Evolutionary conservation across 2,329 filamentous ascomycete genomes (phyloP), one percentile per base, ranked within the genome.

Genomic region (Penicillium sp.): DNA sequence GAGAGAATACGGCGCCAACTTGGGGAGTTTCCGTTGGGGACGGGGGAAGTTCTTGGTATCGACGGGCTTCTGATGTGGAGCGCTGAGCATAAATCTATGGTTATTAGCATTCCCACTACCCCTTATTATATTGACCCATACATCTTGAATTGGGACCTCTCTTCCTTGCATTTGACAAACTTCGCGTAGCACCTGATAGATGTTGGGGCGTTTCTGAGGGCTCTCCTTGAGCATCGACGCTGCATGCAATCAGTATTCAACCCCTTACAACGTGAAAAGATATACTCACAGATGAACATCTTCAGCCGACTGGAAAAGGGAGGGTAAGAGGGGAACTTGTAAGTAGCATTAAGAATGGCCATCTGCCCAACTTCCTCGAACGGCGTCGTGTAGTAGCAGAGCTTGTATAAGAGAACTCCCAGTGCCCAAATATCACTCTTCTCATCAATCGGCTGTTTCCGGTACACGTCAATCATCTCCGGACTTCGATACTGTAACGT

Each of bases 341-440:
- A 98, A 76, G 88, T 96, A 55, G 95, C 95, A 74, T 98, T 98
- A 64, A 99, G 81, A 66, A 99, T 99, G 13, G 95, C 95, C 82
- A 98, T 91, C 80, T 97, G 94, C 29, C 95, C 95, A 73, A 97
- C 93, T 66, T 98, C 94, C 79, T 99, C 95, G 71, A 99, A 99
- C 0, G 95, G 95, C 6, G 95, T 99, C 1, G 95, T 99, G 79
- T 99, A 99, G 79, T 98, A 99, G 82, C 95, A 99, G 64, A 99
- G 84, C 83, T 99, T 99, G 83, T 99, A 99, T 58, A 99, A 80
- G 62, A 99, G 82, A 47, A 99, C 95, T 5, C 95, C 95, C 64
- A 99, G 81, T 1, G 95, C 95, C 95, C 93, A 99, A 31, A 99
- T 97, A 77, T 99, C 95, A 53, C 93, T 96, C 82, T 99, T 99